Evolutionary conservation across 2,329 filamentous ascomycete species (phyloP), one percentile per base, ranked within the genome.

Genomic region (Hymenoscyphus albidus): DNA sequence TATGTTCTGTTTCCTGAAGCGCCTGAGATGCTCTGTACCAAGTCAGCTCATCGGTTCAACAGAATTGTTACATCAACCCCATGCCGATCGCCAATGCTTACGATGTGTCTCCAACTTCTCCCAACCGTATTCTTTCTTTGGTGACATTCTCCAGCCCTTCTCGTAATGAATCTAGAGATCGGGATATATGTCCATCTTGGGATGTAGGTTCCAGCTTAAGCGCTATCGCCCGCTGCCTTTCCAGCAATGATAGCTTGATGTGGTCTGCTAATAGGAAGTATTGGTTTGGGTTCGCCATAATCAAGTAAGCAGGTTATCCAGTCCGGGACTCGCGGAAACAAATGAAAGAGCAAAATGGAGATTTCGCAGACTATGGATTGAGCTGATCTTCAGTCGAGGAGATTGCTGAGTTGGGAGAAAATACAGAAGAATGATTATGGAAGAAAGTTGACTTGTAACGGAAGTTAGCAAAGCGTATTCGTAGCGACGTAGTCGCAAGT

Each of bases 241-340:
- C 95, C 32, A 98, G 87, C 16, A 99, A 84, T 14, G 93, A 97
- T 67, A 98, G 86, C 79, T 98, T 97, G 82, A 98, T 91, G 78
- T 98, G 94, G 80, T 99, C 95, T 74, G 93, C 92, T 64, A 98
- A 87, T 62, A 98, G 89, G 76, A 93, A 92, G 70, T 98, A 88
- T 78, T 97, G 93, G 74, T 87, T 88, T 48, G 84, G 78, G 71
- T 83, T 88, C 68, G 82, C 79, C 83, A 85, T 85, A 74, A 66
- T 55, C 27, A 42, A 55, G 44, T 13, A 35, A 22, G 27, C 54
- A 44, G 32, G 40, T 22, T 16, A 14, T 35, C 14, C 40, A 54
- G 32, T 16, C 18, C 40, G 18, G 44, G 44, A 51, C 44, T 22
- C 44, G 44, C 56, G 54, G 39, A 51, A 32, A 44, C 16, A 55